Evolutionary conservation across 768 basidiomycete species (phyloP).

Genomic region (Hebeloma cylindrosporum): DNA sequence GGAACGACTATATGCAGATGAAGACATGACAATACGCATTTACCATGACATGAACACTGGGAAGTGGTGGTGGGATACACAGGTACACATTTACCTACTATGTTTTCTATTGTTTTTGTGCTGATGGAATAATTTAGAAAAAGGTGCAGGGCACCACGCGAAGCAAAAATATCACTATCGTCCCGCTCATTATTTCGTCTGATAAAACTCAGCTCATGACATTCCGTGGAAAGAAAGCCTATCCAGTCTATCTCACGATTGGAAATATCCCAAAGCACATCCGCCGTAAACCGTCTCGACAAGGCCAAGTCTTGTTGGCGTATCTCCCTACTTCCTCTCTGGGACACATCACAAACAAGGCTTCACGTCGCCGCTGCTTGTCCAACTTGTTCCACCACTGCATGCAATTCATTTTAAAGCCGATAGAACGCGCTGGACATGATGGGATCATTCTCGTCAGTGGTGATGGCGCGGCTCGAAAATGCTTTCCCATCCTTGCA

Average conservation of each 20-base stretch:
- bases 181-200: conserved; percentile 36
- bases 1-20: conserved; percentile 36
- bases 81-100: too few species aligned
- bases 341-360: conserved; percentile 24
- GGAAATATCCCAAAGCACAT: conserved; percentile 13
- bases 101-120: too few species aligned
- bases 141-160: conserved; percentile 3
- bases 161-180: conserved; percentile 28
- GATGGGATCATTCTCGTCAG: conserved; percentile 26
- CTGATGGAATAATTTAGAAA: too few species aligned
- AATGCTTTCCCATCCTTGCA: conserved; percentile 39
- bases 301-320: conserved; percentile 7
- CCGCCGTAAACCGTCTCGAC: conserved; percentile 5
- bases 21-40: conserved; percentile 20
- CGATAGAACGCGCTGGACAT: conserved; percentile 25
- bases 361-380: conserved; percentile 16
- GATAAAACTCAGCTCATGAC: conserved; percentile 12
- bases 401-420: conserved; percentile 29
- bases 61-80: conserved; percentile 52
- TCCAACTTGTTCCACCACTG: conserved; percentile 40
- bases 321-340: conserved; percentile 27
- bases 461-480: conserved; percentile 34
- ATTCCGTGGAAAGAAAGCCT: conserved; percentile 7
- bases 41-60: conserved; percentile 48
- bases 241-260: conserved; percentile 12